Evolutionary conservation across 441 rosid genomes (phyloP), one percentile per base, ranked within the genome.

Genomic region (Manihot esculenta): DNA sequence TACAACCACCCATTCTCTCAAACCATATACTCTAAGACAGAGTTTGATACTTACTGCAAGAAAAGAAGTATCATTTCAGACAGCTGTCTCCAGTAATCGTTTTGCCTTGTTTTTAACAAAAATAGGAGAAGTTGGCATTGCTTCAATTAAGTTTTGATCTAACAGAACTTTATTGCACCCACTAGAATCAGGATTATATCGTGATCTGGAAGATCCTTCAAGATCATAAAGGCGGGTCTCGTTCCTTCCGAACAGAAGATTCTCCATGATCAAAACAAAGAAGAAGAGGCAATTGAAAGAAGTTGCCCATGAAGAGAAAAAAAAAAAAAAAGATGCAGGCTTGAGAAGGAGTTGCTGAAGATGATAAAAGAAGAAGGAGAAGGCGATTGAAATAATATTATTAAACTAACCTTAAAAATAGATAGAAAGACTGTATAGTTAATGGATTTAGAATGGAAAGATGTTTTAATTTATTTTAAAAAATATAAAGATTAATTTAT

Each of bases 41-140:
- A n/a, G 64, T 51, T 50, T 17, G 57, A 69, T 67, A 80, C 87
- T 88, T 82, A 96, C 99, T 1, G 97, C 99, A 71, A 96, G 99
- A 76, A 96, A 96, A 63, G 90, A 80, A 74, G 99, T 90, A 68
- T 96, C 98, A 11, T 96, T 96, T 98, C 99, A 96, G 64, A 93
- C 96, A 7, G 98, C 99, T 85, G 98, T 88, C 82, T 96, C 98
- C 79, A 96, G 78, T 74, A 94, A 61, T 38, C 97, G 84, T 81
- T 96, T 94, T 53, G 98, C 98, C 80, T 94, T 92, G 83, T 86
- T 94, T 66, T 97, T 90, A 13, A 96, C 97, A 61, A 92, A 96
- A 76, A 96, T 93, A 33, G 99, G 99, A 72, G 87, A 88, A 72
- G 98, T 96, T 66, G 93, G 96, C 99, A 96, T 96, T 51, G 96